Base-by-base conservation (phyloP, 1,284 basidiomycete genomes). In the Xerocomus nothofagi region DNA sequence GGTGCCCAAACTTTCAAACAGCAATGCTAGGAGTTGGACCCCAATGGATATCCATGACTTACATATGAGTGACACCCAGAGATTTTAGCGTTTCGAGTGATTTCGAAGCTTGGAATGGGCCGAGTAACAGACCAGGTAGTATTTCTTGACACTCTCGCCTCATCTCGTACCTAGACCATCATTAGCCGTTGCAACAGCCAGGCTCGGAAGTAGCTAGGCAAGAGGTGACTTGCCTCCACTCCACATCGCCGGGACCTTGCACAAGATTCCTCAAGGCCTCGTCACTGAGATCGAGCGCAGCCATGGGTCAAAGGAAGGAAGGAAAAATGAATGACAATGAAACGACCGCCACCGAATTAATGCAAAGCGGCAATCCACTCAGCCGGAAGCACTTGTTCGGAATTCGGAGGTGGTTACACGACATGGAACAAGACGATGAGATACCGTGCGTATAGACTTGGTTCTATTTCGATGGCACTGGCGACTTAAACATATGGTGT, bases 81-180 rank as follows among this genome's bases (percentile, higher is more conserved):
- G 67, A 69, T 47, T 77, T 71, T 24, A 98, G 79, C 4, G 78
- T 80, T 15, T 83, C 77, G 15, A 91, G 70, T 4, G 88, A 87
- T 60, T 91, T 92, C 2, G 91, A 91, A 3, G 88, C 86, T 59
- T 93, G 88, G 58, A 94, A 92, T 1, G 93, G 93, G 0, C 94
- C 94, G 2, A 97, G 81, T 38, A 84, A 80, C 34, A 98, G 79
- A 10, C 83, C 83, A 3, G 91, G 91, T 0, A 96, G 75, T 59
- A 97, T 93, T 68, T 93, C 84, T 71, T 98, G 94, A 57, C 92
- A 93, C 64, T 95, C 87, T 38, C 93, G 75, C 36, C 94, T 80
- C 94, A 97, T 97, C 69, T 97, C 93, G 63, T 97, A 97, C 65
- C 91, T 94, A 51, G 23, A 20, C 23, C 24, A 30, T 26, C 38